Evolutionary conservation across 2,329 filamentous ascomycete species (phyloP).

Genomic region (Teratosphaeriaceae sp.): DNA sequence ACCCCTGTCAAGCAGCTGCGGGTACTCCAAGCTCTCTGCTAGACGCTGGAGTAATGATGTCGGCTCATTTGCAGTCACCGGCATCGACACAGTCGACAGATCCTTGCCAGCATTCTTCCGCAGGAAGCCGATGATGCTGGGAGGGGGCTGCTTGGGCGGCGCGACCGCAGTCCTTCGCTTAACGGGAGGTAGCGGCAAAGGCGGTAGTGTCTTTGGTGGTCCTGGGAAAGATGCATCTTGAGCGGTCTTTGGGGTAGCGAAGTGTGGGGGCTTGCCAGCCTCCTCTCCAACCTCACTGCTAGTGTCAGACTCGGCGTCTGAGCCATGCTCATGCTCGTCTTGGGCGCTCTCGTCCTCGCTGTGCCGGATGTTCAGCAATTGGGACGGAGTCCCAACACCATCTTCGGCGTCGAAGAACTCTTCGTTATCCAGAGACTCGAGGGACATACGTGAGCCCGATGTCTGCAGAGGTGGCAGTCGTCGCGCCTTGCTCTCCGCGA

Average conservation of each 20-base stretch:
- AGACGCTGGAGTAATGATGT: slow-evolving; percentile 80
- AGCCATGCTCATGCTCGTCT: slow-evolving; percentile 37
- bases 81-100: slow-evolving; percentile 93
- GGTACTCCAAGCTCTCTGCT: slow-evolving; percentile 88
- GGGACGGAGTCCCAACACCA: slow-evolving; percentile 48
- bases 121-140: slow-evolving; percentile 87
- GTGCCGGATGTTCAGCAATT: slow-evolving; percentile 68
- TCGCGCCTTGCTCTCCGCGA: slow-evolving; percentile 72
- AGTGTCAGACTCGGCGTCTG: slow-evolving; percentile 55
- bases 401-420: slow-evolving; percentile 94
- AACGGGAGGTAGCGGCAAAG: slow-evolving; percentile 65
- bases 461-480: slow-evolving; percentile 48
- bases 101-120: slow-evolving; percentile 98
- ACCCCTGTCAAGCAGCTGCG: slow-evolving; percentile 71
- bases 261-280: slow-evolving; percentile 17
- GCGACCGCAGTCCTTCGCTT: slow-evolving; percentile 64
- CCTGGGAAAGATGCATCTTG: slow-evolving; percentile 57
- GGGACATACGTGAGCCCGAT: slow-evolving; percentile 53
- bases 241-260: slow-evolving; percentile 13
- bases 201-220: slow-evolving; percentile 67
- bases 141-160: slow-evolving; percentile 69
- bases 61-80: slow-evolving; percentile 92
- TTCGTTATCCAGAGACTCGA: slow-evolving; percentile 74
- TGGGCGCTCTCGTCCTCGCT: slow-evolving; percentile 62
- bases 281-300: slow-evolving; percentile 51